These are phyloP conservation scores for Nematocida sp. DNA, from an alignment of 371 early-diverging fungal genomes.

Conservation along the genomic window DNA sequence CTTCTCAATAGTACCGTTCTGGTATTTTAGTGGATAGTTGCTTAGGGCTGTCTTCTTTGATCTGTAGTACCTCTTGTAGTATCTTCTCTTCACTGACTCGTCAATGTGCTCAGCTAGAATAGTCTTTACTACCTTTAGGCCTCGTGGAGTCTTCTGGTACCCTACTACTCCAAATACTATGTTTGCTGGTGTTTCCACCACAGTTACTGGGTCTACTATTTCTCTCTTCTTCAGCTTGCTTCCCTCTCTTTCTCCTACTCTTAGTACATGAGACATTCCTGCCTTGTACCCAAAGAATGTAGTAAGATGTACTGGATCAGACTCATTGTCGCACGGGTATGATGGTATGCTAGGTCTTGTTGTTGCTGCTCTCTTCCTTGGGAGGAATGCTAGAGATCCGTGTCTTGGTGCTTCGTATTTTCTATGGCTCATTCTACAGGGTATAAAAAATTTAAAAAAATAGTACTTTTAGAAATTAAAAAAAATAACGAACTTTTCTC, in stretches of 20 bases:
- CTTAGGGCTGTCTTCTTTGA: slow-evolving; percentile 97
- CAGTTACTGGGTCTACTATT: slow-evolving; percentile 95
- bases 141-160: slow-evolving; percentile 94
- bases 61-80: slow-evolving; percentile 97
- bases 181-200: slow-evolving; percentile 94
- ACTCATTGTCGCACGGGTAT: slow-evolving; percentile 91
- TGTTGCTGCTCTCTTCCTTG: slow-evolving; percentile 86
- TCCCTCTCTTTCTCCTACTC: slow-evolving; percentile 68
- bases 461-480: too few relatives aligned
- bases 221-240: slow-evolving; percentile 68
- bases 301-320: slow-evolving; percentile 89
- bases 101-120: slow-evolving; percentile 96
- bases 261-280: slow-evolving; percentile 98
- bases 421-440: slow-evolving; percentile 65
- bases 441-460: slow-evolving; percentile 52
- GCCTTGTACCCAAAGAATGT: slow-evolving; percentile 99
- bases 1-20: slow-evolving; percentile 72
- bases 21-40: slow-evolving; percentile 91
- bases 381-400: slow-evolving; percentile 95
- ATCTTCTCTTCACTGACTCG: slow-evolving; percentile 91
- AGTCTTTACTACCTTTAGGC: slow-evolving; percentile 87
- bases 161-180: slow-evolving; percentile 97
- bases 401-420: slow-evolving; percentile 80
- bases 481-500: too few relatives aligned
- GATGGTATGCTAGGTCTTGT: slow-evolving; percentile 91